Evolutionary conservation across 371 early-diverging fungal genomes (phyloP).

Genomic region (Nosema muscidifuracis): DNA sequence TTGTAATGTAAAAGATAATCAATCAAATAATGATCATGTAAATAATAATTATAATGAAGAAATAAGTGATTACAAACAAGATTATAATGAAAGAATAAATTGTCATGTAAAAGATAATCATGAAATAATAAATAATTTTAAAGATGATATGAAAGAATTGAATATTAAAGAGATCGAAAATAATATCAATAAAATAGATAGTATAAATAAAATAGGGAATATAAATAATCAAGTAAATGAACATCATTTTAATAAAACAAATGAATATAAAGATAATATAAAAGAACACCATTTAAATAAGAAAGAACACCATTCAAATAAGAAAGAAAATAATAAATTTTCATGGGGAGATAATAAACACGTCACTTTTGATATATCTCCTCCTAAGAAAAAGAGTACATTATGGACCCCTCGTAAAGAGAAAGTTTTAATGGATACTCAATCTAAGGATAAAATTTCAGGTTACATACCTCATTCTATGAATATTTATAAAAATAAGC

Average conservation of each 20-base stretch:
- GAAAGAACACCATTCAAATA: background rate
- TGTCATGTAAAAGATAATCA: too few relatives aligned
- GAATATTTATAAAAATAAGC: background rate
- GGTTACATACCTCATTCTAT: constrained; percentile 12
- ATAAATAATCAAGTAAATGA: background rate
- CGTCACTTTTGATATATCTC: constrained; percentile 25
- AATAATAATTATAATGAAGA: background rate
- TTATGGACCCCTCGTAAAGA: constrained; percentile 41
- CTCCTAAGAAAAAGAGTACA: constrained; percentile 20
- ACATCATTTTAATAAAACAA: background rate
- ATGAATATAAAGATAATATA: background rate
- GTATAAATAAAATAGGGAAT: background rate
- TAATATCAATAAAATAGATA: background rate
- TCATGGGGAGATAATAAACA: constrained; percentile 13
- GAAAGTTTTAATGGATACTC: constrained; percentile 15
- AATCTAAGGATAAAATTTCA: background rate
- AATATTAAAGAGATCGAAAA: too few relatives aligned
- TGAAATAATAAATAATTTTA: too few relatives aligned
- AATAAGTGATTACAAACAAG: too few relatives aligned
- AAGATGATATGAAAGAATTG: too few relatives aligned
- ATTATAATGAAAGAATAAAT: too few relatives aligned
- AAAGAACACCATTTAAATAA: background rate
- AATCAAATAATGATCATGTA: background rate
- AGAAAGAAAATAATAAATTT: background rate
- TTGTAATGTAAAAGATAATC: background rate